Percentiles rank a stretch among this genome's conserved stretches.
These are phyloP conservation scores for Bacterosira constricta DNA, from an alignment of 108 stramenopile species.

Conservation along the genomic window DNA sequence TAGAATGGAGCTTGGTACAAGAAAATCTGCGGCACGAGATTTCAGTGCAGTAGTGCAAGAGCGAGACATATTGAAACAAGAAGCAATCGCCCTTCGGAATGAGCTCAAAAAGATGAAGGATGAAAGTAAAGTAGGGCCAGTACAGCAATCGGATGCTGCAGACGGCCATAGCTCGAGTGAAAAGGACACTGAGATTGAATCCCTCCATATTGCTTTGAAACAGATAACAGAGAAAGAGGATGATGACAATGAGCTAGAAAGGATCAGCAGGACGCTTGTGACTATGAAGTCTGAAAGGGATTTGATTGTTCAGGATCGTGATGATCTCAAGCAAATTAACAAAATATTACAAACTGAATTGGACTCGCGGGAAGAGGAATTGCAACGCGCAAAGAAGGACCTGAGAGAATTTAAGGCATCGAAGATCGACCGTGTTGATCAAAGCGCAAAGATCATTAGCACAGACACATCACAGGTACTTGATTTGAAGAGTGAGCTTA, in stretches of 20 bases:
- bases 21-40: slow-evolving; percentile 30
- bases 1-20: not conserved
- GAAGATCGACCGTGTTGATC: not conserved
- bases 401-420: not conserved
- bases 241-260: not conserved
- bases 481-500: no score
- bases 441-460: not conserved
- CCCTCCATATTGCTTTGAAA: slow-evolving; percentile 19
- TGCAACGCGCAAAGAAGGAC: not conserved
- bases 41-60: slow-evolving; percentile 17
- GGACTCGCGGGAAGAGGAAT: not conserved
- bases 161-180: not conserved
- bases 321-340: slow-evolving; percentile 2
- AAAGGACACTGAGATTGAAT: slow-evolving; percentile 8
- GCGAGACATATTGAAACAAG: slow-evolving; percentile 24
- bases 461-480: not conserved
- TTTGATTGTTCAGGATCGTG: not conserved
- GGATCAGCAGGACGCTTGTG: not conserved
- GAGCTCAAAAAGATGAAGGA: slow-evolving; percentile 9
- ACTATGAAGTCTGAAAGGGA: not conserved
- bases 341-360: slow-evolving; percentile 6
- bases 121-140: not conserved
- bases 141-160: not conserved
- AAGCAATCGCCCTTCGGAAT: slow-evolving; percentile 9
- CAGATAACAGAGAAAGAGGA: slow-evolving; percentile 15